These are phyloP conservation scores for Metschnikowia lunata DNA, from an alignment of 805 yeast genomes.

Conservation along the genomic window DNA sequence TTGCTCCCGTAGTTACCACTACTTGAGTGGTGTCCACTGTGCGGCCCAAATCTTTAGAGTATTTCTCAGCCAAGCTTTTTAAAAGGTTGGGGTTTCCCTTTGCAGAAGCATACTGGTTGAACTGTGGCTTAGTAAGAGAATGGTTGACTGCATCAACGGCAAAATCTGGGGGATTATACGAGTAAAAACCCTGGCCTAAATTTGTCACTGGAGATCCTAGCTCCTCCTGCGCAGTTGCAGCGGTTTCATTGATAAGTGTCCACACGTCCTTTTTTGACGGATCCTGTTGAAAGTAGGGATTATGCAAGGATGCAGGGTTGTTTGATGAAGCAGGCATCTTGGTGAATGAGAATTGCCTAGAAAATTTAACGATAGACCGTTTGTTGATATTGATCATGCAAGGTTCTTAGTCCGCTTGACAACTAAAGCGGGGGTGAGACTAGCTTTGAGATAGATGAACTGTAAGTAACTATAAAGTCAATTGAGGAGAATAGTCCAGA, in stretches of 20 bases:
- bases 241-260: constrained; percentile 93
- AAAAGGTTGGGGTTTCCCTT: constrained; percentile 78
- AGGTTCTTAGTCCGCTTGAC: no score
- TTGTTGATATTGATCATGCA: no score
- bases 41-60: constrained; percentile 62
- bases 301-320: constrained; percentile 36
- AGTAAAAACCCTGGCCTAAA: constrained; percentile 95
- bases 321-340: constrained; percentile 6
- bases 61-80: constrained; percentile 64
- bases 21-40: constrained; percentile 57
- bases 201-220: constrained; percentile 77
- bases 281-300: constrained; percentile 57
- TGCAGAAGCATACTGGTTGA: constrained; percentile 91
- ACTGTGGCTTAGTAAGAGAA: constrained; percentile 67
- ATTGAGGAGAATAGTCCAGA: no score
- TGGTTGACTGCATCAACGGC: constrained; percentile 77
- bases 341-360: constrained; percentile 5
- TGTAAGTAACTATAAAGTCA: no score
- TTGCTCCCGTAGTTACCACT: constrained; percentile 92
- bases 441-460: no score
- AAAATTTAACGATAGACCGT: neutral
- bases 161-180: constrained; percentile 93
- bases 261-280: constrained; percentile 85
- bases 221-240: constrained; percentile 71
- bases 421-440: no score